Evolutionary conservation across 441 rosid genomes (phyloP).

Genomic region (Aquilaria agallochum): DNA sequence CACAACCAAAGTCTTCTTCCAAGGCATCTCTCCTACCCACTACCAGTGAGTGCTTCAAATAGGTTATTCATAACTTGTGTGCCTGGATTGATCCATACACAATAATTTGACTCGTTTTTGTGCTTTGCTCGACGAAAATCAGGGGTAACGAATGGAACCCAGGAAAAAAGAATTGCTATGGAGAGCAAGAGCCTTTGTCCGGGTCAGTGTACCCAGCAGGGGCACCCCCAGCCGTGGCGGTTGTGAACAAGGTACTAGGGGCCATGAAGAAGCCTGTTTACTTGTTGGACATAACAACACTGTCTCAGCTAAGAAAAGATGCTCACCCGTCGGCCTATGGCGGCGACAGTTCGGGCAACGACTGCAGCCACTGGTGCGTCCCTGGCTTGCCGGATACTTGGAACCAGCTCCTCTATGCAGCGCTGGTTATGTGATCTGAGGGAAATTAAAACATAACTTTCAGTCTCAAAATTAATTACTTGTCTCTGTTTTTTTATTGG

Average conservation of each 20-base stretch:
- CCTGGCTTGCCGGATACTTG: constrained; percentile 69
- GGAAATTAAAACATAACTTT: no score
- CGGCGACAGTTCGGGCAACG: constrained; percentile 24
- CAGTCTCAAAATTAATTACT: no score
- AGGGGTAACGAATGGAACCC: constrained; percentile 58
- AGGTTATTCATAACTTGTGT: neutral
- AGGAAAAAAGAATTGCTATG: constrained; percentile 35
- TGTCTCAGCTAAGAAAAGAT: constrained; percentile 55
- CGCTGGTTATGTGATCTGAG: constrained; percentile 43
- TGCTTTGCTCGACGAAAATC: neutral
- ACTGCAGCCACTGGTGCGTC: constrained; percentile 69
- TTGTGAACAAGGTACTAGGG: constrained; percentile 37
- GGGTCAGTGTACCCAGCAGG: constrained; percentile 56
- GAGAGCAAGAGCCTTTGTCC: constrained; percentile 35
- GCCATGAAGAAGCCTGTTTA: constrained; percentile 39
- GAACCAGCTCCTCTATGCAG: constrained; percentile 63
- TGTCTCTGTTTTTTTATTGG: no score
- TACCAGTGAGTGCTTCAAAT: constrained; percentile 33
- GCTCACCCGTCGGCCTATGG: constrained; percentile 58
- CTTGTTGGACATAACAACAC: constrained; percentile 49
- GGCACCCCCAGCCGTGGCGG: constrained; percentile 32
- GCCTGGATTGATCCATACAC: neutral
- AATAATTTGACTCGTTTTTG: neutral
- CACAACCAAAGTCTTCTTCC: constrained; percentile 48
- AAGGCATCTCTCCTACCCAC: constrained; percentile 67